Base-by-base conservation (phyloP, 768 basidiomycete genomes). In the Boletus huronensis region DNA sequence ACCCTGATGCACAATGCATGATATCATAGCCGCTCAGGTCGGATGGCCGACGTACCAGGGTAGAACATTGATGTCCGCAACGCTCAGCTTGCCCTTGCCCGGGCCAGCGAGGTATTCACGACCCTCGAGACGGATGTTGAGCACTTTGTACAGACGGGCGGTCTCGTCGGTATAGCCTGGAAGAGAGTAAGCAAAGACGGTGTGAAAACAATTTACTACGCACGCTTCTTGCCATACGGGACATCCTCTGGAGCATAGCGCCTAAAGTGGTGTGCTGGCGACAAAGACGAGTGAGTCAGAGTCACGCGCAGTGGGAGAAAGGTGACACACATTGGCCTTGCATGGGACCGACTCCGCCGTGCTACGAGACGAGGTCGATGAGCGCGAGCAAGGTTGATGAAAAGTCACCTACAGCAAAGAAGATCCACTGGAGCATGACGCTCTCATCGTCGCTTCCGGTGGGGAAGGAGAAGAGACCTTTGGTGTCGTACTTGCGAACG, bases 321-420 rank as follows among this genome's bases (percentile, higher is more conserved):
- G 32, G 16, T 1, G 17, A 31, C 50, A 31, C 45, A 69, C 72
- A 67, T 73, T 90, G 88, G 29, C 89, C 88, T 75, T 93, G 89
- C 88, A 92, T 93, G n/a, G 91, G 90, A 26, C 89, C 90, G 23
- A 90, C 70, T 25, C 87, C 90, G 1, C 88, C 90, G 65, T 90
- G 88, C 85, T 89, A 65, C 13, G 40, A 11, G 36, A 45, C 38
- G 11, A 16, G 8, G 3, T 48, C 39, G 35, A 16, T 48, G 44
- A 63, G 45, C 6, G 25, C 36, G 25, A 35, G 17, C 26, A 9
- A 34, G 6, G 26, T 0, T 5, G 10, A n/a, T 11, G 4, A 5
- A 5, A 23, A 1, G 19, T 11, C 4, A 61, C 80, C 52, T 57
- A 86, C 86, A 14, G 84, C 80, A 59, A 93, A 94, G 75, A 93